A percentile compares a stretch with the other conserved stretches of the same genome.
Conservation (phyloP, 805 yeast genomes). For the Clavispora fructus region DNA sequence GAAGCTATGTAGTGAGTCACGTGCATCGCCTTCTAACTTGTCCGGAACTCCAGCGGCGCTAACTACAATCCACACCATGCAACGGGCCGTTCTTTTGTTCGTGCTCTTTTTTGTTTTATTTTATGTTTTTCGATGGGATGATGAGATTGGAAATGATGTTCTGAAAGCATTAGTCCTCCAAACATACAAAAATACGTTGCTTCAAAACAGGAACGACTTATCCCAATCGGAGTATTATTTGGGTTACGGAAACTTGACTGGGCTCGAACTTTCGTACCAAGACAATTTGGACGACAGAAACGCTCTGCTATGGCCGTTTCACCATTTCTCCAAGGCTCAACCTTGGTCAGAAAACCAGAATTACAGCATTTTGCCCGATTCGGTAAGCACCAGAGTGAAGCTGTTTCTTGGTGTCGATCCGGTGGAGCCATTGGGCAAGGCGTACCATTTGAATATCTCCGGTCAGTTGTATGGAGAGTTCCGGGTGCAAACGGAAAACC, state of each 20-base stretch:
- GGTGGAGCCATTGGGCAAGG: slow-evolving; percentile 7
- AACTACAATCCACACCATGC: not conserved
- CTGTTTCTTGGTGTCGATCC: slow-evolving; percentile 44
- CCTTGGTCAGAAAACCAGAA: slow-evolving; percentile 45
- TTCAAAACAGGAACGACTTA: slow-evolving; percentile 19
- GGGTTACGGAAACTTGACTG: slow-evolving; percentile 72
- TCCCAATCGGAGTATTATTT: slow-evolving; percentile 36
- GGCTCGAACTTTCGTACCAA: slow-evolving; percentile 59
- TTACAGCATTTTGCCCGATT: slow-evolving; percentile 56
- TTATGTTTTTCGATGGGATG: not conserved
- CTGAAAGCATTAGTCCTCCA: slow-evolving; percentile 12
- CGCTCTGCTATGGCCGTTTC: slow-evolving; percentile 55
- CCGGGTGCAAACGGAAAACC: slow-evolving; percentile 10
- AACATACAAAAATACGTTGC: slow-evolving; percentile 21
- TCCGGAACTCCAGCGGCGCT: not conserved
- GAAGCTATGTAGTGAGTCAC: no score
- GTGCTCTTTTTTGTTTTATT: not conserved
- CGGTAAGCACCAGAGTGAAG: slow-evolving; percentile 43
- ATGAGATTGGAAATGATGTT: not conserved
- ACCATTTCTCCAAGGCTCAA: slow-evolving; percentile 35
- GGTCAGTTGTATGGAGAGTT: slow-evolving; percentile 44
- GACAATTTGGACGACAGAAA: slow-evolving; percentile 47
- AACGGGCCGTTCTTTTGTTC: not conserved
- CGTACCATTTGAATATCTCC: slow-evolving; percentile 43
- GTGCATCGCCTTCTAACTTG: not conserved